A percentile compares a stretch with the other conserved stretches of the same genome.
Conservation (phyloP, 192 early-diverging fungal genomes). For the Coemansia sp. region DNA sequence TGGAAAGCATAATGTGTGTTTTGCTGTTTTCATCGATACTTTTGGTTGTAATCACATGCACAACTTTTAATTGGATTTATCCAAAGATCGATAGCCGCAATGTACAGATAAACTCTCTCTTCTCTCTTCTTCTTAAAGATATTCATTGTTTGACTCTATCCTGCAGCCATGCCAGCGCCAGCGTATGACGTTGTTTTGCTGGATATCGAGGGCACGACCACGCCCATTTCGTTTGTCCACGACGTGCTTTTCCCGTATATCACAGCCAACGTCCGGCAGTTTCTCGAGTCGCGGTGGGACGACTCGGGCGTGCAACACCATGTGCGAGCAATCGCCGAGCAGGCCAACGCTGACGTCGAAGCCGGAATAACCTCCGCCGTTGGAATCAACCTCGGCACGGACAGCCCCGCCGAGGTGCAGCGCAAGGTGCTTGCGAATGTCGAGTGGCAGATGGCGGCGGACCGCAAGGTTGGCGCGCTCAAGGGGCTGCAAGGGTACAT, state of each 20-base stretch:
- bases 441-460: slow-evolving; percentile 76
- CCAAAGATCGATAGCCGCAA: background rate
- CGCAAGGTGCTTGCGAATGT: slow-evolving; percentile 57
- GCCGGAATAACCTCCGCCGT: slow-evolving; percentile 5
- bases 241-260: slow-evolving; percentile 93
- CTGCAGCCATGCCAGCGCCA: background rate
- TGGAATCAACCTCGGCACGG: slow-evolving; percentile 19
- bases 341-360: slow-evolving; percentile 44
- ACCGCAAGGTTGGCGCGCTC: slow-evolving; percentile 88
- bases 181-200: slow-evolving; percentile 55
- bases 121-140: background rate
- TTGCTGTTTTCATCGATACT: background rate
- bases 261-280: slow-evolving; percentile 56
- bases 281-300: slow-evolving; percentile 62
- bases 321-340: slow-evolving; percentile 55
- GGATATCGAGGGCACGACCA: slow-evolving; percentile 97
- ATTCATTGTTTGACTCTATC: background rate
- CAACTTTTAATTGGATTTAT: too few relatives aligned
- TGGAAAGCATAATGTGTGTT: background rate
- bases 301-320: slow-evolving; percentile 41
- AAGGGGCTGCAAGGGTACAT: slow-evolving; percentile 95
- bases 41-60: background rate
- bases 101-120: background rate
- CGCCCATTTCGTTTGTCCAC: slow-evolving; percentile 95
- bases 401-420: slow-evolving; percentile 13